Evolutionary conservation across 352 stramenopile genomes (phyloP).

Genomic region (Phytophthora tubulina): DNA sequence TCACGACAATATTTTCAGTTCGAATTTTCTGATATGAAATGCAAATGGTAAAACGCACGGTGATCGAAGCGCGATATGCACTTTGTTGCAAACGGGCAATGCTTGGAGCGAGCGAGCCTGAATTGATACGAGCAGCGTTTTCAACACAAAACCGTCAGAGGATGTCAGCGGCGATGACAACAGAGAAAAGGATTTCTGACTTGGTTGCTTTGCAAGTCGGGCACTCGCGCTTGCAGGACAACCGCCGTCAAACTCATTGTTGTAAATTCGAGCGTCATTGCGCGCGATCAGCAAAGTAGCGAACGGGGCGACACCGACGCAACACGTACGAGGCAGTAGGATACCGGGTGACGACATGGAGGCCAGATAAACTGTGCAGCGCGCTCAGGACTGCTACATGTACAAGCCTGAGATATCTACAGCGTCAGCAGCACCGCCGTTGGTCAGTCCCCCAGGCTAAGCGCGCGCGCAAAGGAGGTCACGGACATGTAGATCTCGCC

Average conservation of each 20-base stretch:
- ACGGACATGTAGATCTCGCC: constrained; percentile 50
- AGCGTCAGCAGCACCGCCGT: background rate
- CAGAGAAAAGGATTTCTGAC: constrained; percentile 21
- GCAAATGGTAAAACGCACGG: constrained; percentile 37
- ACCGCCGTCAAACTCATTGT: constrained; percentile 58
- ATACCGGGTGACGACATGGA: constrained; percentile 56
- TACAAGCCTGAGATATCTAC: constrained; percentile 46
- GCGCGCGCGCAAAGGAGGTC: background rate
- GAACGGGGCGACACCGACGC: background rate
- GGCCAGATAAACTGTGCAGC: constrained; percentile 57
- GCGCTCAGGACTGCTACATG: constrained; percentile 47
- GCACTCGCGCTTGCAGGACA: constrained; percentile 55
- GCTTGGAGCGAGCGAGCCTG: constrained; percentile 73
- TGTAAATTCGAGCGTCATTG: constrained; percentile 61
- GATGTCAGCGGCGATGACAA: background rate
- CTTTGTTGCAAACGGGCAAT: constrained; percentile 70
- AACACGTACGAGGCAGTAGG: constrained; percentile 51
- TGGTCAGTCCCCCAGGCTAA: constrained; percentile 2
- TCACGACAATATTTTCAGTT: constrained; percentile 1
- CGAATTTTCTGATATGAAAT: background rate
- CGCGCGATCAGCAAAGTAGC: background rate
- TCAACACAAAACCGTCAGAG: constrained; percentile 7
- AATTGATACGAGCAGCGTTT: background rate
- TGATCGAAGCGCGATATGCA: constrained; percentile 77
- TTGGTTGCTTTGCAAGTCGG: constrained; percentile 62